Conservation (phyloP, 441 rosid species). For the Sinapis alba region DNA sequence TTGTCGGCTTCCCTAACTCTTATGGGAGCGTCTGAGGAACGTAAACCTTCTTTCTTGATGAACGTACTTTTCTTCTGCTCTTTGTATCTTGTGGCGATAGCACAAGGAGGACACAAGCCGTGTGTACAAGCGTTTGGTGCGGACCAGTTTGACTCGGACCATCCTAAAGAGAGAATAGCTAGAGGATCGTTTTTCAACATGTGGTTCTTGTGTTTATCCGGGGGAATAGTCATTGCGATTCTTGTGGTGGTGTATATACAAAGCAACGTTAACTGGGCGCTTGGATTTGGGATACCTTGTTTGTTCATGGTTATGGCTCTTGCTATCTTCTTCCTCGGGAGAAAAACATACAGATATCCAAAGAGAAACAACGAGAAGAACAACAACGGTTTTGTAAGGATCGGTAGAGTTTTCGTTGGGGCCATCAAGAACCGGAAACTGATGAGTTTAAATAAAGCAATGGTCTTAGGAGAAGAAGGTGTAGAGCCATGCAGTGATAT, state of each 20-base stretch:
- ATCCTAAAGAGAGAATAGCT: neutral
- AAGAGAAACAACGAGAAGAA: neutral
- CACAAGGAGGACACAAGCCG: conserved; percentile 14
- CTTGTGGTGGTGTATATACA: neutral
- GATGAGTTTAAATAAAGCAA: neutral
- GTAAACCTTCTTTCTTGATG: conserved; percentile 4
- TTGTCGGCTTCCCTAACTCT: neutral
- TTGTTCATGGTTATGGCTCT: conserved; percentile 18
- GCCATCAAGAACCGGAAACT: neutral
- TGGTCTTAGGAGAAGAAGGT: neutral
- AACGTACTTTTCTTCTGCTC: conserved; percentile 15
- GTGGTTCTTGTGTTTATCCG: conserved; percentile 14
- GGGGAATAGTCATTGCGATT: neutral
- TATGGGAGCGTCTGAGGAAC: neutral
- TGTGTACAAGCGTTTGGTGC: conserved; percentile 18
- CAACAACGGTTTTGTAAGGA: neutral
- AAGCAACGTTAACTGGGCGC: neutral
- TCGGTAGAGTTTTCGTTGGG: neutral
- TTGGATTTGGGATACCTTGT: conserved; percentile 15
- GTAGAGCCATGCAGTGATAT: conserved; percentile 51
- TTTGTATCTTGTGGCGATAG: conserved; percentile 5
- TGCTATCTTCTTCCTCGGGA: conserved; percentile 5
- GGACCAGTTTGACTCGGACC: conserved; percentile 1
- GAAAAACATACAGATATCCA: neutral
- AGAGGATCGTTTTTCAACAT: conserved; percentile 12